phyloP scores from a whole-genome alignment of 176 grass and related monocot genomes.

The Tillandsia fasciculata region DNA sequence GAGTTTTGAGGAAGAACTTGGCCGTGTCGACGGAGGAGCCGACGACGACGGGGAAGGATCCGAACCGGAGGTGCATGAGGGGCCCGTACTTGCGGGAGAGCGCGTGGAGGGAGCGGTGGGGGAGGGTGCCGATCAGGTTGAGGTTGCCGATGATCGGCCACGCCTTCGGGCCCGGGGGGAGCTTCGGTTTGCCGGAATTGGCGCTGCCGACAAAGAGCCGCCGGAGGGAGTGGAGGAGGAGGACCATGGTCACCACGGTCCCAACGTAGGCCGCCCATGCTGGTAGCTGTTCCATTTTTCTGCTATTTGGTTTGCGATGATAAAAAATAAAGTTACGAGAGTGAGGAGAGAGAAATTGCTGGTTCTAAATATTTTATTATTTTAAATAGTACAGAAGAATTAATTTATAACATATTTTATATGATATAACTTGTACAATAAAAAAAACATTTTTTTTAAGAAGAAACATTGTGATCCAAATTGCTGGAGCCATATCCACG shows the following conservation, averaged over 20 bases:
- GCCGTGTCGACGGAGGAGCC: slow-evolving; percentile 40
- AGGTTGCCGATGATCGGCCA: slow-evolving; percentile 66
- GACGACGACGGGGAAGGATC: slow-evolving; percentile 47
- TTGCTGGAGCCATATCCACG: too few species aligned
- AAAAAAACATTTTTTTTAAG: too few species aligned
- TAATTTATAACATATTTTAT: too few species aligned
- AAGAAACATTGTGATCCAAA: too few species aligned
- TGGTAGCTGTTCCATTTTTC: slow-evolving; percentile 11
- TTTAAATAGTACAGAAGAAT: too few species aligned
- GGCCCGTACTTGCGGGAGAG: slow-evolving; percentile 39
- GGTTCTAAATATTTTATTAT: too few species aligned
- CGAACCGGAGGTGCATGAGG: slow-evolving; percentile 53
- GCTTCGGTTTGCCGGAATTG: slow-evolving; percentile 11
- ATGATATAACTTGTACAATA: too few species aligned
- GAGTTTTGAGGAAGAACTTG: slow-evolving; percentile 54
- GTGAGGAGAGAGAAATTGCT: not conserved
- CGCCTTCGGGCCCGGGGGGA: slow-evolving; percentile 48
- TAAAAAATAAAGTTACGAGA: not conserved
- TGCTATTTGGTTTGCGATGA: not conserved
- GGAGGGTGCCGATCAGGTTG: slow-evolving; percentile 18
- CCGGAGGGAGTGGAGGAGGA: slow-evolving; percentile 10
- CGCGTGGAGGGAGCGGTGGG: slow-evolving; percentile 42
- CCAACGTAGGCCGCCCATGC: not conserved
- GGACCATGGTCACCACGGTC: slow-evolving; percentile 2
- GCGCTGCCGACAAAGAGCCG: not conserved